phyloP scores from a whole-genome alignment of 805 yeast genomes.

The Pichia deserticola region DNA sequence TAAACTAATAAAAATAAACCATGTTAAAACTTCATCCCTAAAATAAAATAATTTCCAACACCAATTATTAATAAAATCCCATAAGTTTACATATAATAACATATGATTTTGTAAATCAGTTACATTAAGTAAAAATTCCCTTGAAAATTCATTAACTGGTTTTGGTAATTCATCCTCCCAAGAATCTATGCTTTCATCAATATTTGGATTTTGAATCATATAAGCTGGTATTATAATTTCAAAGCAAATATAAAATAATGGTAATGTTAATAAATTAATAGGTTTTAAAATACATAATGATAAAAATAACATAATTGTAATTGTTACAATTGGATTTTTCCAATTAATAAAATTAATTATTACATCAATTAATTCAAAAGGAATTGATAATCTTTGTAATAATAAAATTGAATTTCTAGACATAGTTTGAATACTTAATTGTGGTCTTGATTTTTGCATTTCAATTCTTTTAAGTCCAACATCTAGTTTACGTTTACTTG shows the following conservation, averaged over 20 bases:
- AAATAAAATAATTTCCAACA: constrained; percentile 56
- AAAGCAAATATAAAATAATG: constrained; percentile 45
- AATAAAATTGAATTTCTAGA: constrained; percentile 57
- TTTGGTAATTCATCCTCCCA: constrained; percentile 48
- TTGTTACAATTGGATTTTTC: constrained; percentile 54
- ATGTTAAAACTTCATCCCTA: constrained; percentile 52
- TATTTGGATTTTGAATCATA: constrained; percentile 50
- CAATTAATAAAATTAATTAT: constrained; percentile 52
- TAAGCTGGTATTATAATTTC: constrained; percentile 65
- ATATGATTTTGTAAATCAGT: constrained; percentile 82
- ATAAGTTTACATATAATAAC: constrained; percentile 53
- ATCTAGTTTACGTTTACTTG: constrained; percentile 31
- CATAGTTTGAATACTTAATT: constrained; percentile 61
- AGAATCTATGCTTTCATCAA: constrained; percentile 32
- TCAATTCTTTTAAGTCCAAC: constrained; percentile 45
- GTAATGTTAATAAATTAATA: constrained; percentile 42
- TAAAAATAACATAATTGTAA: constrained; percentile 40
- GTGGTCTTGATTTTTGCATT: constrained; percentile 58
- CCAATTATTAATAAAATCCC: constrained; percentile 47
- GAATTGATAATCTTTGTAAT: constrained; percentile 53
- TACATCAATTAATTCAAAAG: constrained; percentile 56
- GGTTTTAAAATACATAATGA: constrained; percentile 51
- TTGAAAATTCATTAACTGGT: constrained; percentile 71
- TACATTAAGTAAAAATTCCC: constrained; percentile 69
- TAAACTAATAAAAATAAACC: constrained; percentile 38